These are phyloP conservation scores for Parafenestella ontariensis DNA, from an alignment of 2,329 filamentous ascomycete species.

Conservation along the genomic window DNA sequence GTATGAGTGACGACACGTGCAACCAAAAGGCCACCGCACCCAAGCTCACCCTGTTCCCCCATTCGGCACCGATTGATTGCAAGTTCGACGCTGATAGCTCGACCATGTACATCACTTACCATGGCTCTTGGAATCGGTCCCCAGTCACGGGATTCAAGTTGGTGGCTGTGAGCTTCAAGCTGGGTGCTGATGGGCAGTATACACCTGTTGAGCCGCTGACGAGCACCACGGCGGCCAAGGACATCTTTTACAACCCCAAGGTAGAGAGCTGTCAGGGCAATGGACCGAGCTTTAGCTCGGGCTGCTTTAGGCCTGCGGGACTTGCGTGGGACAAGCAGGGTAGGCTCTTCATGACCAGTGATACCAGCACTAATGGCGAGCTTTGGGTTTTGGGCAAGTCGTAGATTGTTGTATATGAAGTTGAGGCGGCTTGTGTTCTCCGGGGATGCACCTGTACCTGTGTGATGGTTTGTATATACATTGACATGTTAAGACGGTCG, in stretches of 20 bases:
- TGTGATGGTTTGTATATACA: neutral
- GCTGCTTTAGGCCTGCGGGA: constrained; percentile 69
- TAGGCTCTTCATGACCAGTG: constrained; percentile 64
- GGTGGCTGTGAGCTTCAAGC: constrained; percentile 53
- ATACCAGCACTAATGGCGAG: constrained; percentile 37
- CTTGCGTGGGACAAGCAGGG: constrained; percentile 57
- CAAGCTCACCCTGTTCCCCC: constrained; percentile 66
- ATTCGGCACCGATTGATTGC: constrained; percentile 75
- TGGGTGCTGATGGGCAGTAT: constrained; percentile 43
- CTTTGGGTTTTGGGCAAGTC: constrained; percentile 41
- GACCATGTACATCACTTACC: constrained; percentile 71
- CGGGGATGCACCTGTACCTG: neutral
- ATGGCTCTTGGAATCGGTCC: constrained; percentile 70
- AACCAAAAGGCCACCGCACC: constrained; percentile 47
- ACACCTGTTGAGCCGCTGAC: constrained; percentile 53
- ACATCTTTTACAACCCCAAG: constrained; percentile 64
- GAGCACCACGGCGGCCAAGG: constrained; percentile 58
- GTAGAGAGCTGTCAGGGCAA: constrained; percentile 58
- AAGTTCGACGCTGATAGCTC: constrained; percentile 66
- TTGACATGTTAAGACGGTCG: neutral
- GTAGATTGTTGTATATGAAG: constrained; percentile 14
- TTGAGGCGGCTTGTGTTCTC: neutral
- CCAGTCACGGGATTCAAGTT: constrained; percentile 60
- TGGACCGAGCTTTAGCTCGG: constrained; percentile 37
- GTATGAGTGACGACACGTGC: constrained; percentile 57